Conservation (phyloP, 225 moss, liverwort and hornwort species). For the Climacium dendroides region DNA sequence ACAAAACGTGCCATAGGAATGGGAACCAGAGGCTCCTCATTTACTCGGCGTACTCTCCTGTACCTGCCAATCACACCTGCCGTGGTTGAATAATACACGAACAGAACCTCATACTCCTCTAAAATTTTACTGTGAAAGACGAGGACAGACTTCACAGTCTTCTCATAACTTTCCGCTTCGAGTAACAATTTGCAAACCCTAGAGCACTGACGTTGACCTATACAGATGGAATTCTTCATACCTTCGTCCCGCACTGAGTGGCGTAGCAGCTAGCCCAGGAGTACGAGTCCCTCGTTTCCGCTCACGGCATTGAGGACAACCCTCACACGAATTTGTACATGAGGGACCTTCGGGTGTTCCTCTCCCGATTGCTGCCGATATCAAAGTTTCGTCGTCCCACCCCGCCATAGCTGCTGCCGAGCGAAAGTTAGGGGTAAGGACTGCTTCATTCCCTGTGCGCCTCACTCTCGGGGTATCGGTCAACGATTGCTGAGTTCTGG, state of each 20-base stretch:
- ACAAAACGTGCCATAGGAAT: constrained; percentile 40
- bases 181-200: background rate
- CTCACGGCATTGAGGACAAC: constrained; percentile 40
- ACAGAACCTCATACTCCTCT: background rate
- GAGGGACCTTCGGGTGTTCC: constrained; percentile 3
- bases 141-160: background rate
- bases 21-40: constrained; percentile 20
- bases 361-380: constrained; percentile 24
- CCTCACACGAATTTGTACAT: constrained; percentile 14
- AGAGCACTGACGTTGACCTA: background rate
- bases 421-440: constrained; percentile 63
- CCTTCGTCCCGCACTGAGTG: constrained; percentile 69
- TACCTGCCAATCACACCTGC: constrained; percentile 1
- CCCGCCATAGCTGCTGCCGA: constrained; percentile 78
- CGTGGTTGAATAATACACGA: background rate
- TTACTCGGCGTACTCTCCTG: constrained; percentile 30
- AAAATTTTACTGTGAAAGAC: background rate
- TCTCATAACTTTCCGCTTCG: background rate
- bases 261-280: constrained; percentile 54
- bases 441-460: background rate
- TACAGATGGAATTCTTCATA: background rate
- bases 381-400: constrained; percentile 73
- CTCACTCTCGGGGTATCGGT: constrained; percentile 5
- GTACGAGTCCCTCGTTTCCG: constrained; percentile 68
- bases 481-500: background rate